Conservation (phyloP, 2,329 filamentous ascomycete genomes). For the Dissoconium aciculare region DNA sequence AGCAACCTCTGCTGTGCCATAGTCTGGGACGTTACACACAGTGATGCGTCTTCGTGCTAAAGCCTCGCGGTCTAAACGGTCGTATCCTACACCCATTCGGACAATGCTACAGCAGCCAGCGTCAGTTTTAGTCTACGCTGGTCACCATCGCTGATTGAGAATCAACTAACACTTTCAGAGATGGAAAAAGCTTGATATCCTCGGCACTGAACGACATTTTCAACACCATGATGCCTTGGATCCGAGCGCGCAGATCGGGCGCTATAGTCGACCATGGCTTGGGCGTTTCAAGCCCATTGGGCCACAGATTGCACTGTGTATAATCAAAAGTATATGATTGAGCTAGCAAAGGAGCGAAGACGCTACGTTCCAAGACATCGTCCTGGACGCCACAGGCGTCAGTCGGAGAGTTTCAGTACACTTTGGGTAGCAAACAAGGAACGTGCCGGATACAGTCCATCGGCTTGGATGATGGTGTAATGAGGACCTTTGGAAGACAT, state of each 20-base stretch:
- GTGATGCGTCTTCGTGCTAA: slow-evolving; percentile 14
- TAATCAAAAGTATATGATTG: slow-evolving; percentile 17
- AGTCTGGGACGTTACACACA: slow-evolving; percentile 22
- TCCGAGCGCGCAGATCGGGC: slow-evolving; percentile 15
- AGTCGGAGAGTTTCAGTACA: too few species aligned
- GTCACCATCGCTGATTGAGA: neutral
- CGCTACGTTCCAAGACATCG: slow-evolving; percentile 14
- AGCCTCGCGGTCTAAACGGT: slow-evolving; percentile 18
- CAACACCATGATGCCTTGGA: slow-evolving; percentile 19
- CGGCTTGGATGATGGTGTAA: slow-evolving; percentile 20
- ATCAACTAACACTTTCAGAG: slow-evolving; percentile 19
- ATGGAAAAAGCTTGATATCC: slow-evolving; percentile 18
- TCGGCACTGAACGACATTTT: slow-evolving; percentile 18
- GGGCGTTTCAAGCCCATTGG: slow-evolving; percentile 11
- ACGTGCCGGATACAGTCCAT: slow-evolving; percentile 17
- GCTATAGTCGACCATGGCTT: slow-evolving; percentile 19
- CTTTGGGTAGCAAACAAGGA: neutral
- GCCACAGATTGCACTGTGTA: slow-evolving; percentile 13
- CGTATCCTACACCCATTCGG: slow-evolving; percentile 23
- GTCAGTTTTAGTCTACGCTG: slow-evolving; percentile 1
- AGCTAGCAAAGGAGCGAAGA: slow-evolving; percentile 15
- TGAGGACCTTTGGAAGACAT: slow-evolving; percentile 13
- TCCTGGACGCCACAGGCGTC: slow-evolving; percentile 9
- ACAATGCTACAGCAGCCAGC: slow-evolving; percentile 15
- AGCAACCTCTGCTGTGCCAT: slow-evolving; percentile 21